Evolutionary conservation across 208 protist species (phyloP).

Genomic region (Porcisia deanei): DNA sequence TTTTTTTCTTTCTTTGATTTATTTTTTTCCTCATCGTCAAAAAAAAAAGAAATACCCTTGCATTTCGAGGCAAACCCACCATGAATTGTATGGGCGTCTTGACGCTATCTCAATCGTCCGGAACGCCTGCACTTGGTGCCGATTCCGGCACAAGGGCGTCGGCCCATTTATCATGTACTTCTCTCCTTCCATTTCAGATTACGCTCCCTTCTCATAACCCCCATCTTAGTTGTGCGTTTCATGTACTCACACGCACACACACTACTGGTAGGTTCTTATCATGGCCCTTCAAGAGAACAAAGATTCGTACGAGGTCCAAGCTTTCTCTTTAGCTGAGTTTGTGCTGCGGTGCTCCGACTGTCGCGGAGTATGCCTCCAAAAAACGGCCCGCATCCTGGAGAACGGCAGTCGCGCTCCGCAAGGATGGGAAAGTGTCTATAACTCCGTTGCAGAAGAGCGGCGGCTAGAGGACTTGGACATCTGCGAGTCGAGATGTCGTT

Average conservation of each 20-base stretch:
- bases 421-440: slow-evolving; percentile 59
- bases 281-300: slow-evolving; percentile 42
- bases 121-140: too few relatives aligned
- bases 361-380: slow-evolving; percentile 53
- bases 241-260: neutral
- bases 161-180: too few relatives aligned
- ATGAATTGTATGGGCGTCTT: neutral
- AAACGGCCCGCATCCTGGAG: slow-evolving; percentile 53
- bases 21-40: neutral
- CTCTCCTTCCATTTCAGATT: neutral
- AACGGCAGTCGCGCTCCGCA: slow-evolving; percentile 66
- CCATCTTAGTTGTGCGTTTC: neutral
- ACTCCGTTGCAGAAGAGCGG: slow-evolving; percentile 51
- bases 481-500: slow-evolving; percentile 44
- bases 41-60: neutral
- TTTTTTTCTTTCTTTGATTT: neutral
- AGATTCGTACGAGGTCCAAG: slow-evolving; percentile 43
- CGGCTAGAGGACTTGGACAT: slow-evolving; percentile 53
- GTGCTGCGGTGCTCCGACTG: slow-evolving; percentile 63
- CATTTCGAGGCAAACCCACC: neutral
- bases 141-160: too few relatives aligned
- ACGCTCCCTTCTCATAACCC: neutral
- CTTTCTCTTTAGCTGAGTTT: slow-evolving; percentile 50
- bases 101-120: too few relatives aligned
- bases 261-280: neutral